phyloP scores from a whole-genome alignment of 176 grass and related monocot genomes.

The Chloris gayana region DNA sequence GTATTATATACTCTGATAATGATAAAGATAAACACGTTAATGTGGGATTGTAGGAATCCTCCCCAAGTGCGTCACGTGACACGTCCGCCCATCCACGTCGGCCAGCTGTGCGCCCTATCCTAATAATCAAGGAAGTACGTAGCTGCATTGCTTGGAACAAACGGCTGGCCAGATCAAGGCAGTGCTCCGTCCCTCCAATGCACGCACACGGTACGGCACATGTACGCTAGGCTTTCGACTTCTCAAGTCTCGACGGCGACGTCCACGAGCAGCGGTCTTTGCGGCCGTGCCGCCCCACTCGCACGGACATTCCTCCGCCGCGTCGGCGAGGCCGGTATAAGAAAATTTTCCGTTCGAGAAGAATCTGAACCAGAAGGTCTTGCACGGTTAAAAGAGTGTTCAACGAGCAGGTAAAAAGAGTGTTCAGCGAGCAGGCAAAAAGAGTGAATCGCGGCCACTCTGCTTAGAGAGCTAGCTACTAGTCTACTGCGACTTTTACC shows the following conservation, averaged over 20 bases:
- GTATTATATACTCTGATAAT: too few species aligned
- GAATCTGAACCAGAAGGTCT: not conserved
- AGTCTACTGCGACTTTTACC: not conserved
- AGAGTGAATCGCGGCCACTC: not conserved
- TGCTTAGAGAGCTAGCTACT: not conserved
- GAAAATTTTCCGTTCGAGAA: not conserved
- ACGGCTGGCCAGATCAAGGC: not conserved
- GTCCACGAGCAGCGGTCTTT: not conserved
- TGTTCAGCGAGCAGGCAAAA: not conserved
- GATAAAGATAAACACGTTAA: too few species aligned
- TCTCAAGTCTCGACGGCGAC: not conserved
- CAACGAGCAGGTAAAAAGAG: too few species aligned
- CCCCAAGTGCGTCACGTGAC: too few species aligned
- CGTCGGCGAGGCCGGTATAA: not conserved
- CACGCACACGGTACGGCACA: not conserved
- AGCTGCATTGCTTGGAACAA: too few species aligned
- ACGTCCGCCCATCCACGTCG: too few species aligned
- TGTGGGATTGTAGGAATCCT: too few species aligned
- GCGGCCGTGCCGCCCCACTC: slow-evolving; percentile 37
- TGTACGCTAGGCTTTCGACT: too few species aligned
- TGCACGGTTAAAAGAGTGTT: slow-evolving; percentile 9
- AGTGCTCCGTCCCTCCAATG: not conserved
- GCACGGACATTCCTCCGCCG: too few species aligned
- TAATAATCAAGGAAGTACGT: too few species aligned
- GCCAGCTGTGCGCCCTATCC: too few species aligned